A percentile compares a stretch with the other conserved stretches of the same genome.
These are phyloP conservation scores for Pseudogymnoascus sp. DNA, from an alignment of 2,329 filamentous ascomycete genomes.

Conservation along the genomic window DNA sequence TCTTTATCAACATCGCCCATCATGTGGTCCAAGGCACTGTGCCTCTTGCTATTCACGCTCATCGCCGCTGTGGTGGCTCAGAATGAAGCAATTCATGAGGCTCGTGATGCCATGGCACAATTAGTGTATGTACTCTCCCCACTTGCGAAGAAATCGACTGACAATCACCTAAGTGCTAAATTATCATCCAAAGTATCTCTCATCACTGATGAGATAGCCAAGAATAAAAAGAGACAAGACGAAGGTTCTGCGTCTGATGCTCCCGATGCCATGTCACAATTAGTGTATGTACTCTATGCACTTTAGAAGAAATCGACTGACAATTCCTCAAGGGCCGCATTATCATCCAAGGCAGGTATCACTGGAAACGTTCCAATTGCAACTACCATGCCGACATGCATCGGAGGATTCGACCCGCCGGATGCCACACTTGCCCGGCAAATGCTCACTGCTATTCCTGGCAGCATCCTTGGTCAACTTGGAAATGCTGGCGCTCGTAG, in stretches of 20 bases:
- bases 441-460: not conserved
- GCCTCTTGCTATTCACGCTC: not conserved
- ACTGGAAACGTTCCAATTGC: not conserved
- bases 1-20: constrained; percentile 7
- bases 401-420: not conserved
- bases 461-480: not conserved
- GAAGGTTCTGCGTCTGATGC: not conserved
- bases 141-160: not conserved
- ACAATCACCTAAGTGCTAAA: not conserved
- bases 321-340: not conserved
- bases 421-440: not conserved
- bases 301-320: not conserved
- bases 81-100: not conserved
- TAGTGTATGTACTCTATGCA: not conserved
- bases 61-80: not conserved
- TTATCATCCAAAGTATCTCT: not conserved
- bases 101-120: not conserved
- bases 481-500: not conserved
- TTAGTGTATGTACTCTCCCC: not conserved
- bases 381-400: not conserved
- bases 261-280: not conserved
- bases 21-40: not conserved
- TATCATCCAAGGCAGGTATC: not conserved
- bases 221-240: not conserved
- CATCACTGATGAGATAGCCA: not conserved